Conservation (phyloP, 1,284 basidiomycete species). For the Porphyrellus sp. region DNA sequence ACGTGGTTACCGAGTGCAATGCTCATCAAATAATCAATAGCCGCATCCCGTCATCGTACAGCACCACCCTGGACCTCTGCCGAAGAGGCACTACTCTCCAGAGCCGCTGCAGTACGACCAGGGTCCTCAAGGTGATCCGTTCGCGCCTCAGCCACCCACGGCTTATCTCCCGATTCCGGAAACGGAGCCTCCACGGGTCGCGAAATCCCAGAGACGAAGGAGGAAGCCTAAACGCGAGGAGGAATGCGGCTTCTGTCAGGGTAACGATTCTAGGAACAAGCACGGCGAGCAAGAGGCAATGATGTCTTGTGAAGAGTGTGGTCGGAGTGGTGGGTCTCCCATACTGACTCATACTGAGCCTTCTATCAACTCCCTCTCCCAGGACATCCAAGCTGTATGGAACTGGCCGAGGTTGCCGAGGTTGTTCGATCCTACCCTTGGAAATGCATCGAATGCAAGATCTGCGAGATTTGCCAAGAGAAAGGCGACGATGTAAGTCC, state of each 20-base stretch:
- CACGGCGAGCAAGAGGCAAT: constrained; percentile 56
- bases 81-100: constrained; percentile 36
- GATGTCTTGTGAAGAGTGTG: constrained; percentile 69
- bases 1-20: constrained; percentile 11
- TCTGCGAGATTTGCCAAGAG: constrained; percentile 82
- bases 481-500: constrained; percentile 87
- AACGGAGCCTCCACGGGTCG: constrained; percentile 30
- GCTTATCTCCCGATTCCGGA: constrained; percentile 48
- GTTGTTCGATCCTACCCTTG: constrained; percentile 73
- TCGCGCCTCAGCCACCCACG: constrained; percentile 58
- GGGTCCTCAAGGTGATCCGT: constrained; percentile 77
- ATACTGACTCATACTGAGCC: constrained; percentile 27
- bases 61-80: constrained; percentile 11
- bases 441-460: constrained; percentile 93
- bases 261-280: constrained; percentile 56
- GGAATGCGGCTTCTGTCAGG: constrained; percentile 67
- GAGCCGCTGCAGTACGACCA: constrained; percentile 53
- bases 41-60: constrained; percentile 15
- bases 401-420: constrained; percentile 49
- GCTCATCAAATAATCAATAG: constrained; percentile 28
- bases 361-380: constrained; percentile 9
- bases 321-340: constrained; percentile 49
- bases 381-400: constrained; percentile 82
- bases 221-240: constrained; percentile 52
- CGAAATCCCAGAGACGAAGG: constrained; percentile 51